Base-by-base conservation (phyloP, 1,284 basidiomycete species). In the Leccinum angustisporum region DNA sequence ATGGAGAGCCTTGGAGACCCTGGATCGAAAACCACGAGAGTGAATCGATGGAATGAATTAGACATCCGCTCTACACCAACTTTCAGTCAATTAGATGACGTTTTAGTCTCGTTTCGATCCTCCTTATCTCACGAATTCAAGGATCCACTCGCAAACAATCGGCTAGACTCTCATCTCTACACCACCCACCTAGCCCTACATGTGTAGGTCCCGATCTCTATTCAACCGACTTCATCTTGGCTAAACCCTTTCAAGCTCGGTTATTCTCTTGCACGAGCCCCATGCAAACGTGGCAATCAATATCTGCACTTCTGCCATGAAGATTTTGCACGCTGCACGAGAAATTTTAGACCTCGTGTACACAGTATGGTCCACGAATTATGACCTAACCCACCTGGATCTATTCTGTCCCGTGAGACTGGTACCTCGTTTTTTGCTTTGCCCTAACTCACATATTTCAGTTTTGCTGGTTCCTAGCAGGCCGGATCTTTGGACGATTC, bases 391-490 rank as follows among this genome's bases (percentile, higher is more conserved):
- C 54, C 50, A 66, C 53, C 36, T 55, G 33, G 55, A 60, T 18
- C 34, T 56, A 33, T 66, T 61, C 40, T 56, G 57, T 54, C 50
- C 58, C 30, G 59, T 67, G 51, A 63, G 34, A 38, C n/a, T 9
- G 11, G 25, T 25, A 4, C 46, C 16, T 48, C 34, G 9, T 56
- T 56, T 14, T 31, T 51, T 21, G 27, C 2, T 30, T 31, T 14
- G 13, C 18, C 18, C 57, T 50, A 4, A 59, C 8, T 46, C 6
- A 13, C 10, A 33, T 0, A 25, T 40, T n/a, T 11, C 58, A 90
- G 87, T 87, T 88, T 65, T 84, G 82, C 64, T 91, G 87, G 86
- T 89, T 87, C 70, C 79, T 82, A 61, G 81, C 81, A 51, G 88
- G 86, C 1, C 79, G 86, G 31, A 85, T 89, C 6, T 78, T 91